Evolutionary conservation across 306 rosid species (phyloP).

Genomic region (Datisca glomerata): DNA sequence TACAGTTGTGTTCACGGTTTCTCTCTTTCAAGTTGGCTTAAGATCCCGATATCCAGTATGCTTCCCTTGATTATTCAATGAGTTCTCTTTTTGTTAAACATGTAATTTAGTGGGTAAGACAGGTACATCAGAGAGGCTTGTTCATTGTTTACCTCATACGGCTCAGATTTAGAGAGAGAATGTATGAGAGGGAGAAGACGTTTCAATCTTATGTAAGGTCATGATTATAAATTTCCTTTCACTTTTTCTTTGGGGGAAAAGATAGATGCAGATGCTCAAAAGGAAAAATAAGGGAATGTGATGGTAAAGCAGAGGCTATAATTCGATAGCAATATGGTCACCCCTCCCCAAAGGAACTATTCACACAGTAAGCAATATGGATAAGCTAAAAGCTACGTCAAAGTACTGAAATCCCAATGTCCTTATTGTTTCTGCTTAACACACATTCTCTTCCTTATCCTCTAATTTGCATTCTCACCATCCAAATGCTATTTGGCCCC

Average conservation of each 20-base stretch:
- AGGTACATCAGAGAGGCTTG: conserved; percentile 28
- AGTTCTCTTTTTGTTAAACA: no score
- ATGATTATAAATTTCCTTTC: conserved; percentile 15
- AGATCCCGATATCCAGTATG: no score
- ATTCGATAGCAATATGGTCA: no score
- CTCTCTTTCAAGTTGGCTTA: no score
- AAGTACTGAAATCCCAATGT: no score
- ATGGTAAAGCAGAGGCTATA: not conserved
- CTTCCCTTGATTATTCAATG: no score
- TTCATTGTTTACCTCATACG: conserved; percentile 18
- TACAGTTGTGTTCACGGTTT: no score
- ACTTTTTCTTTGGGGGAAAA: not conserved
- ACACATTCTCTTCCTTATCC: conserved; percentile 12
- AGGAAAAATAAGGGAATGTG: no score
- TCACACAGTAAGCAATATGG: no score
- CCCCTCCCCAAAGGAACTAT: not conserved
- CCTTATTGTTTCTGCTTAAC: conserved; percentile 7
- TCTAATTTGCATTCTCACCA: conserved; percentile 1
- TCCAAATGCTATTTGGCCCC: not conserved
- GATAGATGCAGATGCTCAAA: no score
- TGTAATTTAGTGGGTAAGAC: conserved; percentile 24
- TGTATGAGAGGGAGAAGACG: conserved; percentile 3
- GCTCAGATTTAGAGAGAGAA: conserved; percentile 17
- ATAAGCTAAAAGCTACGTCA: not conserved
- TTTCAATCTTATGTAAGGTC: conserved; percentile 24